Evolutionary conservation across 441 rosid genomes (phyloP).

Genomic region (Pelargonium cotyledonis): DNA sequence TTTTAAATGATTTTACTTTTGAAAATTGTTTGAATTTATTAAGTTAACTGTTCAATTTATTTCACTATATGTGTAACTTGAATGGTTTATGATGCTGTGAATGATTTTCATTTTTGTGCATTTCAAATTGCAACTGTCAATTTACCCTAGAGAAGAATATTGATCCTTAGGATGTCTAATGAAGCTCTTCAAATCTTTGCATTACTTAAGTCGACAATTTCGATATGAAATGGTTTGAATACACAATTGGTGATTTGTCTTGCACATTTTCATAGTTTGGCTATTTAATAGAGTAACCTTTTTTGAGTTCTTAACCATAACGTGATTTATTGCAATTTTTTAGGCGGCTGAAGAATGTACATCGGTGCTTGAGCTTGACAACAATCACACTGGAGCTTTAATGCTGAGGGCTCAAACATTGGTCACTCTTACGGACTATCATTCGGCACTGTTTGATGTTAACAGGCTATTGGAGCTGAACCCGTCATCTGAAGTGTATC

Average conservation of each 20-base stretch:
- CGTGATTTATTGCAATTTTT: slow-evolving; percentile 12
- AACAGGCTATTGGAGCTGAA: slow-evolving; percentile 70
- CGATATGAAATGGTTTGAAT: not conserved
- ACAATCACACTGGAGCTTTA: slow-evolving; percentile 75
- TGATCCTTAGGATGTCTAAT: too few relatives aligned
- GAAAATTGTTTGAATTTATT: not conserved
- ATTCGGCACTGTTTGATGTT: slow-evolving; percentile 82
- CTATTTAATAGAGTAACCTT: not conserved
- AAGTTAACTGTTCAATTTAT: not conserved
- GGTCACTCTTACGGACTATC: slow-evolving; percentile 72
- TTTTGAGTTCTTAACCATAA: slow-evolving; percentile 9
- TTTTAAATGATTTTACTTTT: not conserved
- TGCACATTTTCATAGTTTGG: not conserved
- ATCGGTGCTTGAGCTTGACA: slow-evolving; percentile 87
- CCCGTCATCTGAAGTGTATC: slow-evolving; percentile 77
- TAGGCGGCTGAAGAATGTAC: slow-evolving; percentile 95
- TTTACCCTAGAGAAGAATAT: not conserved
- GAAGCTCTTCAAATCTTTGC: too few relatives aligned
- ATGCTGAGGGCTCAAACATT: slow-evolving; percentile 88
- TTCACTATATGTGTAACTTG: not conserved
- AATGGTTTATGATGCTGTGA: not conserved
- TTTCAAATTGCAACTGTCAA: not conserved
- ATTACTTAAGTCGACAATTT: not conserved
- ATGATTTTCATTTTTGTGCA: not conserved
- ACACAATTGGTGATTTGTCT: not conserved